Base-by-base conservation (phyloP, 495 filamentous ascomycete species). In the Aspergillus bridgeri region DNA sequence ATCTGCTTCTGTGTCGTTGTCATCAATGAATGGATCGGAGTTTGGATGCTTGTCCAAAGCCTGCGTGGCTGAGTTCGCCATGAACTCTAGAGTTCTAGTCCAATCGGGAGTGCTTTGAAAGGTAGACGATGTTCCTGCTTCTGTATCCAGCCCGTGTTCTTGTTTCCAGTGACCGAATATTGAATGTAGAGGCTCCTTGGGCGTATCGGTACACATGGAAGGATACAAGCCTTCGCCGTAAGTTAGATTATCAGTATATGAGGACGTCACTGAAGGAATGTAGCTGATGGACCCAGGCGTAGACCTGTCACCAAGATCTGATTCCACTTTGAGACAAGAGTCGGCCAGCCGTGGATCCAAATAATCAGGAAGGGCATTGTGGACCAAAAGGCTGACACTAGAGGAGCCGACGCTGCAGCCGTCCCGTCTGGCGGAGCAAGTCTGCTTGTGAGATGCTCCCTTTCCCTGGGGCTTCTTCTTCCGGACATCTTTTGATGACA, bases 401-500 rank as follows among this genome's bases (percentile, higher is more conserved):
- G 44, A 13, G 51, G 42, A 17, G 45, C 9, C 17, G 33, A 38
- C 23, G 3, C 29, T 54, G 25, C 51, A 15, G 18, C 45, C 4
- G 47, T 52, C 27, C 53, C 43, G 56, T n/a, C 60, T 49, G 0
- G 42, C 50, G 29, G 48, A n/a, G 11, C 42, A n/a, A 5, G 49
- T 21, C 42, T 46, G 52, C 33, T 59, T 57, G 27, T 58, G 54
- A 18, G 42, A 22, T 21, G 17, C 27, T 29, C 21, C 42, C 52
- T 72, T 64, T 11, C 50, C 58, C 19, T 64, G 66, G 6, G 64
- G 51, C 50, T 66, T 74, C 51, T 63, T 73, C 58, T 76, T 83
- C 65, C 84, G 89, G 51, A 81, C 79, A 24, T 91, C 85, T 71
- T 92, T 94, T 45, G 83, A 78, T 5, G 77, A 75, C 77, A 92